Evolutionary conservation across 2,329 filamentous ascomycete species (phyloP).

Genomic region (Apiospora koreana): DNA sequence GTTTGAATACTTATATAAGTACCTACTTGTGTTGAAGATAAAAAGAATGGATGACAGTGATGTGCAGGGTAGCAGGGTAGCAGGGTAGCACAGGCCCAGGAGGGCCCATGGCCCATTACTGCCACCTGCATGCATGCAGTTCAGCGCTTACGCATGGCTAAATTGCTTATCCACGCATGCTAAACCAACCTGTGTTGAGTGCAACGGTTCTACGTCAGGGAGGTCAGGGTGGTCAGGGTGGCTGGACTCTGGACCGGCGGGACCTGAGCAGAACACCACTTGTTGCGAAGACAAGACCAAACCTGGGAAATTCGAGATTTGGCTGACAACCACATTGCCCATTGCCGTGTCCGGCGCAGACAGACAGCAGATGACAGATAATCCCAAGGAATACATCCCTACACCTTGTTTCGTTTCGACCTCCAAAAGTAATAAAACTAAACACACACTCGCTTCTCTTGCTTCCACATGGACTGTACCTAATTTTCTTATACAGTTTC

Average conservation of each 20-base stretch:
- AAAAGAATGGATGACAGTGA: too few species aligned
- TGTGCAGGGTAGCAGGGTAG: background rate
- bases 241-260: background rate
- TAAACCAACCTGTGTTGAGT: conserved; percentile 8
- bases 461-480: conserved; percentile 6
- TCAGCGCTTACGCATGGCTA: conserved; percentile 9
- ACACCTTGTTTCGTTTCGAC: background rate
- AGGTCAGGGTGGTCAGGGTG: too few species aligned
- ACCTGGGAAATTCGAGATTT: background rate
- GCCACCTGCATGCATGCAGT: too few species aligned
- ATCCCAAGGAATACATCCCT: background rate
- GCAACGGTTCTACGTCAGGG: conserved; percentile 8
- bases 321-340: background rate
- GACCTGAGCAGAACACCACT: background rate
- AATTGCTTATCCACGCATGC: conserved; percentile 6
- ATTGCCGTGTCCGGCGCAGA: background rate
- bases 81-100: background rate
- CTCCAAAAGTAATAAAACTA: background rate
- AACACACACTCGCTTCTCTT: background rate
- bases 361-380: background rate
- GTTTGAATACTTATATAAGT: too few species aligned
- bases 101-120: background rate
- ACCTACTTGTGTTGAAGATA: too few species aligned
- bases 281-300: background rate
- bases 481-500: background rate